A percentile compares a stretch with the other conserved stretches of the same genome.
Conservation (phyloP, 2,329 filamentous ascomycete genomes). For the Thielaviopsis cerberus region DNA sequence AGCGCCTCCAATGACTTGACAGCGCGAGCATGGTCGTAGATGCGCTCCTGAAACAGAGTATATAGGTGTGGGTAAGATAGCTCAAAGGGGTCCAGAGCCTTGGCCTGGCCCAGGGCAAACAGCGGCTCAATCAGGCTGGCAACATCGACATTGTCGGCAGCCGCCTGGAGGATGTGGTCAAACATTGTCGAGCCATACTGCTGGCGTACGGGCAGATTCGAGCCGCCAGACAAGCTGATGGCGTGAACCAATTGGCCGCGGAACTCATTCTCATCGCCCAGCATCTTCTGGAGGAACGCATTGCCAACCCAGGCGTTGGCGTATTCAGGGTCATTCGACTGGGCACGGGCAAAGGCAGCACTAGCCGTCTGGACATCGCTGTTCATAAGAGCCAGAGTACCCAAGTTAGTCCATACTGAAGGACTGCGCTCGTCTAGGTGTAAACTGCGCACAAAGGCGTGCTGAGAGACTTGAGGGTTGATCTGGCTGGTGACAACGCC, state of each 20-base stretch:
- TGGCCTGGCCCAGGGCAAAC: slow-evolving; percentile 71
- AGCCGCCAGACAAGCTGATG: slow-evolving; percentile 74
- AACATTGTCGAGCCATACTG: slow-evolving; percentile 71
- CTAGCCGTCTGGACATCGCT: slow-evolving; percentile 76
- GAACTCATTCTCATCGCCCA: slow-evolving; percentile 59
- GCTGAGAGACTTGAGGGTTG: slow-evolving; percentile 76
- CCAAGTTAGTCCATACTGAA: slow-evolving; percentile 78
- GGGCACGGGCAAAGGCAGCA: slow-evolving; percentile 71
- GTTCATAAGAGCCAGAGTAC: slow-evolving; percentile 66
- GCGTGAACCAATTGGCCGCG: slow-evolving; percentile 79
- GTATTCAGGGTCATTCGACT: slow-evolving; percentile 88
- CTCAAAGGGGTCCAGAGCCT: slow-evolving; percentile 50
- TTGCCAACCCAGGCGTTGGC: slow-evolving; percentile 88
- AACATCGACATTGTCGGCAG: slow-evolving; percentile 27
- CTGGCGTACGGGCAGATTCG: slow-evolving; percentile 51
- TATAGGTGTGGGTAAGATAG: slow-evolving; percentile 58
- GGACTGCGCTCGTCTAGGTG: slow-evolving; percentile 78
- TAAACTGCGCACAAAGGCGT: slow-evolving; percentile 81
- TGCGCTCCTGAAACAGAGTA: slow-evolving; percentile 65
- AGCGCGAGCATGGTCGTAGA: slow-evolving; percentile 46
- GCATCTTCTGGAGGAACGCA: slow-evolving; percentile 62
- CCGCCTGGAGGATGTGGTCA: slow-evolving; percentile 51
- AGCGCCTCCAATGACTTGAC: slow-evolving; percentile 45
- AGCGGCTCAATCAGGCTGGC: slow-evolving; percentile 64
- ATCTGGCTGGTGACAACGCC: slow-evolving; percentile 77